These are phyloP conservation scores for Aspergillaceae sp. DNA, from an alignment of 2,329 filamentous ascomycete genomes.

Conservation along the genomic window DNA sequence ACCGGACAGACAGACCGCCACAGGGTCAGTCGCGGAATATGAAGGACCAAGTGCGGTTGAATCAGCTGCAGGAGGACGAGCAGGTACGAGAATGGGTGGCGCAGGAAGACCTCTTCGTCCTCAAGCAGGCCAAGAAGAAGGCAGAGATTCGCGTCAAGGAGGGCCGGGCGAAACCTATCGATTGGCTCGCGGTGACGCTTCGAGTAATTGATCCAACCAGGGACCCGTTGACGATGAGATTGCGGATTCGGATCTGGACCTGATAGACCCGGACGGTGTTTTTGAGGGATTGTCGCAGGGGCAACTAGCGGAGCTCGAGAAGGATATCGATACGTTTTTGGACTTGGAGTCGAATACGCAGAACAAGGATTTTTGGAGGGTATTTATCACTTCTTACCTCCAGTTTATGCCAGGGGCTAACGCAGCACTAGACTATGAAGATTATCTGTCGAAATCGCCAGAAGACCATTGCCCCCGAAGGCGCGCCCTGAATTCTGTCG, in stretches of 20 bases:
- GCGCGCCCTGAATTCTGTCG: conserved; percentile 71
- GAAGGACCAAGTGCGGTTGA: conserved; percentile 40
- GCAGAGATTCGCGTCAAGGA: conserved; percentile 90
- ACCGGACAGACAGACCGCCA: conserved; percentile 9
- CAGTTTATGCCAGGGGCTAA: conserved; percentile 4
- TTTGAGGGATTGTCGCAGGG: conserved; percentile 61
- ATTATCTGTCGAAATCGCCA: conserved; percentile 71
- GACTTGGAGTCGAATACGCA: conserved; percentile 67
- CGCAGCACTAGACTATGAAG: conserved; percentile 57
- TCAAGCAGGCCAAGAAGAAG: conserved; percentile 97
- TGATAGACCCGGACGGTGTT: conserved; percentile 72
- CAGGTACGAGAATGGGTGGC: conserved; percentile 78
- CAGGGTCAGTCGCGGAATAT: conserved; percentile 23
- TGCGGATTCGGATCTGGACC: conserved; percentile 64
- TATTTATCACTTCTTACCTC: conserved; percentile 23
- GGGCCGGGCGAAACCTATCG: conserved; percentile 81
- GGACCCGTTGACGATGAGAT: conserved; percentile 73
- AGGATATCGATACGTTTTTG: conserved; percentile 72
- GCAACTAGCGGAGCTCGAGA: conserved; percentile 66
- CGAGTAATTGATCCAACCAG: conserved; percentile 78
- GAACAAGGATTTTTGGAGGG: conserved; percentile 82
- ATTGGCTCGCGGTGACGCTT: conserved; percentile 85
- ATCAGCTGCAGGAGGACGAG: conserved; percentile 62
- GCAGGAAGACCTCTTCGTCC: conserved; percentile 89
- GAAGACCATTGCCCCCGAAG: conserved; percentile 58